Evolutionary conservation across 225 moss, liverwort and hornwort genomes (phyloP).

Genomic region (Polytrichum formosum): DNA sequence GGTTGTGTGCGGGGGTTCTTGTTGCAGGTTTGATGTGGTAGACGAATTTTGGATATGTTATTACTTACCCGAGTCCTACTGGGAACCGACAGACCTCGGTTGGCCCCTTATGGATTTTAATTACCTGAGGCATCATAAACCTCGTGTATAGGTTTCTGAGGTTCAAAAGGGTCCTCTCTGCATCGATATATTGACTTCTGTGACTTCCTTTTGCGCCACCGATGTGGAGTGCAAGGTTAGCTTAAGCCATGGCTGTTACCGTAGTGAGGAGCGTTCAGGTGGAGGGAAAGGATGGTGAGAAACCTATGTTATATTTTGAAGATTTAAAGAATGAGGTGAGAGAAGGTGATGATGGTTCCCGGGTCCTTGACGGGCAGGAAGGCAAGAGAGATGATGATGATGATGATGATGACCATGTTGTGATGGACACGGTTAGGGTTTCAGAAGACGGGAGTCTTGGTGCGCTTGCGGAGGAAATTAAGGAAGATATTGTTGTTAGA

Average conservation of each 20-base stretch:
- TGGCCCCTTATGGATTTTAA: too few species aligned
- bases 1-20: too few species aligned
- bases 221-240: conserved; percentile 12
- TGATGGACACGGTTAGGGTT: conserved; percentile 39
- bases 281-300: conserved; percentile 23
- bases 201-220: background rate
- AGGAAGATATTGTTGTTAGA: conserved; percentile 12
- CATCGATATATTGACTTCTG: too few species aligned
- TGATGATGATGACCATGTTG: conserved; percentile 7
- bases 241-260: conserved; percentile 32
- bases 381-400: conserved; percentile 18
- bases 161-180: too few species aligned
- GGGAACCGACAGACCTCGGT: too few species aligned
- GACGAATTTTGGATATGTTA: too few species aligned
- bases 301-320: conserved; percentile 11
- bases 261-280: conserved; percentile 23
- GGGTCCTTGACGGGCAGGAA: conserved; percentile 19
- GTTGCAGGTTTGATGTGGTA: too few species aligned
- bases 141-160: too few species aligned
- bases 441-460: conserved; percentile 11
- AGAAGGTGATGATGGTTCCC: conserved; percentile 9
- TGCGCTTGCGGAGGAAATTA: conserved; percentile 1
- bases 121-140: too few species aligned
- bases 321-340: conserved; percentile 11
- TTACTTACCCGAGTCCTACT: too few species aligned